Evolutionary conservation across 106 monocot species (phyloP).

Genomic region (Cymbidium sinense): DNA sequence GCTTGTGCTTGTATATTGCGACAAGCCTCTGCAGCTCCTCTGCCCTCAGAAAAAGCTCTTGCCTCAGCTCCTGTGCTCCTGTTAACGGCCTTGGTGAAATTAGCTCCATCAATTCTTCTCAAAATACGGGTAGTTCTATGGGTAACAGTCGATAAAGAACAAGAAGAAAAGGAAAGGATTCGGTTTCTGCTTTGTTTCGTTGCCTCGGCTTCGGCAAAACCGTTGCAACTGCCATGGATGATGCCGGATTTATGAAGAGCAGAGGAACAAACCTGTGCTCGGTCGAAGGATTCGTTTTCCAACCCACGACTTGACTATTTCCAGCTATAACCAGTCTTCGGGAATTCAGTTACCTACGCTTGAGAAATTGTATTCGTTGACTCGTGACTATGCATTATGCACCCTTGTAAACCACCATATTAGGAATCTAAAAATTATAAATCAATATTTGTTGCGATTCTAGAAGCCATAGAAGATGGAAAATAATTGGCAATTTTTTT

Average conservation of each 20-base stretch:
- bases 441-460: no score
- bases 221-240: neutral
- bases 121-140: neutral
- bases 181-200: neutral
- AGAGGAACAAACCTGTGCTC: neutral
- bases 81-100: neutral
- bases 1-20: constrained; percentile 1
- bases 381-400: no score
- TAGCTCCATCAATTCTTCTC: neutral
- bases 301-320: neutral
- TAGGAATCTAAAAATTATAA: no score
- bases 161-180: neutral
- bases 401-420: no score
- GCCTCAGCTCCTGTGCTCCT: neutral
- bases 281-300: neutral
- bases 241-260: neutral
- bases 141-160: neutral
- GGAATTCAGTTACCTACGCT: neutral
- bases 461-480: no score
- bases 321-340: neutral
- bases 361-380: neutral
- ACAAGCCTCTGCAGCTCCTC: constrained; percentile 6
- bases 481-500: no score
- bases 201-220: neutral
- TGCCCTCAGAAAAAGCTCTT: constrained; percentile 6